Conservation (phyloP, 345 rosid species). For the Barbarea vulgaris region DNA sequence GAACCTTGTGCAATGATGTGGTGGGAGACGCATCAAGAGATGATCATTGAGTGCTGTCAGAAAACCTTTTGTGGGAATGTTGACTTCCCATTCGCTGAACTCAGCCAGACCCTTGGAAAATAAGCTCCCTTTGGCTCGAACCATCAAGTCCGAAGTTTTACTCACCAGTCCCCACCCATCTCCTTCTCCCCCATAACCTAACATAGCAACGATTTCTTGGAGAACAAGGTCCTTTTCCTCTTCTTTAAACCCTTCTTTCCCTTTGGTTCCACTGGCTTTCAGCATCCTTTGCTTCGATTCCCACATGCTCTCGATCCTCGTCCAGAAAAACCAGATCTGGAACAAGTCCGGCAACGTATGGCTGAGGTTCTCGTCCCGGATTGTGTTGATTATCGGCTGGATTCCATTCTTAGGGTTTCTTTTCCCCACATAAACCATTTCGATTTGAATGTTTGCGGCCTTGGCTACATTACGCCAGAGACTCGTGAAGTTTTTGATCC, state of each 20-base stretch:
- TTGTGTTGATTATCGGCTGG: slow-evolving; percentile 41
- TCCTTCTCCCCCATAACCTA: slow-evolving; percentile 61
- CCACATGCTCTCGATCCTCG: slow-evolving; percentile 77
- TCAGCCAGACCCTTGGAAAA: slow-evolving; percentile 44
- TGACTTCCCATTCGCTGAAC: slow-evolving; percentile 45
- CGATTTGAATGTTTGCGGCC: slow-evolving; percentile 47
- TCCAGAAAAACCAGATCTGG: slow-evolving; percentile 82
- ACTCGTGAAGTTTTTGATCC: slow-evolving; percentile 59
- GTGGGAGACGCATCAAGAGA: slow-evolving; percentile 46
- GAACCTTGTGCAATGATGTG: slow-evolving; percentile 62
- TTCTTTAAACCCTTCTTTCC: slow-evolving; percentile 33
- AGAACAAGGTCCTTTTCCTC: slow-evolving; percentile 55
- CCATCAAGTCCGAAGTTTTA: slow-evolving; percentile 50
- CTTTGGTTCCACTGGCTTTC: slow-evolving; percentile 26
- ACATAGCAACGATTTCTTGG: slow-evolving; percentile 56
- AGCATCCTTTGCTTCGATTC: slow-evolving; percentile 63
- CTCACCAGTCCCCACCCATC: slow-evolving; percentile 66
- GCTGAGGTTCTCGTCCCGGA: slow-evolving; percentile 49
- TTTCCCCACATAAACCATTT: slow-evolving; percentile 74
- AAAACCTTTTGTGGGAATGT: slow-evolving; percentile 45
- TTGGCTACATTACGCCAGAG: slow-evolving; percentile 42
- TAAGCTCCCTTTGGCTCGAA: slow-evolving; percentile 50
- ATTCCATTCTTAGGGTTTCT: slow-evolving; percentile 59
- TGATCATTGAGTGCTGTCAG: slow-evolving; percentile 51
- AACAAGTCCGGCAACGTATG: slow-evolving; percentile 45